These are phyloP conservation scores for Hypericum perforatum DNA, from an alignment of 345 rosid genomes.

Conservation along the genomic window DNA sequence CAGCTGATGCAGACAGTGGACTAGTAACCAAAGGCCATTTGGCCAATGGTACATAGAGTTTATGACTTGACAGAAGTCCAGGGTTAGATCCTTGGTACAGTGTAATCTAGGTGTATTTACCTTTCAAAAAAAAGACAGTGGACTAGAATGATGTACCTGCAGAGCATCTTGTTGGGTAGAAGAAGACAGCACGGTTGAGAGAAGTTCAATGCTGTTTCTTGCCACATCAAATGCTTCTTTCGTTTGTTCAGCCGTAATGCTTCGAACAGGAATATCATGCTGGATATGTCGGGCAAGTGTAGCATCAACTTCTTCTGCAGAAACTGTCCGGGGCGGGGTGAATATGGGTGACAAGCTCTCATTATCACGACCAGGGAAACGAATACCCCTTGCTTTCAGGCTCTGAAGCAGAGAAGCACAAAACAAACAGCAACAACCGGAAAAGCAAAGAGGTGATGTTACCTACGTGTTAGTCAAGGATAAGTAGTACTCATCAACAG, in stretches of 20 bases:
- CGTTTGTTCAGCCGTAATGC: slow-evolving; percentile 67
- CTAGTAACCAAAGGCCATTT: too few relatives aligned
- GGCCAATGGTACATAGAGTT: too few relatives aligned
- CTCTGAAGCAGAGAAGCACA: slow-evolving; percentile 32
- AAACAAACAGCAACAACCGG: slow-evolving; percentile 7
- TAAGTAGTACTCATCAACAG: neutral
- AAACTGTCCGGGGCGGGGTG: slow-evolving; percentile 75
- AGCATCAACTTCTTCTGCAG: slow-evolving; percentile 45
- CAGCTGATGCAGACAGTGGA: too few relatives aligned
- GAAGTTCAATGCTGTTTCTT: slow-evolving; percentile 82
- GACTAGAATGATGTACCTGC: too few relatives aligned
- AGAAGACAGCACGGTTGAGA: slow-evolving; percentile 65
- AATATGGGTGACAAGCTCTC: slow-evolving; percentile 95
- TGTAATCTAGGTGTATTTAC: too few relatives aligned
- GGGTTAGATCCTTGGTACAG: too few relatives aligned
- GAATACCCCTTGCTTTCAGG: slow-evolving; percentile 78
- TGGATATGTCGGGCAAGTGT: slow-evolving; percentile 42
- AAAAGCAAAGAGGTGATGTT: neutral
- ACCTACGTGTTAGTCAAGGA: slow-evolving; percentile 3
- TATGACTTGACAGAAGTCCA: too few relatives aligned
- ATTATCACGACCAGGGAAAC: slow-evolving; percentile 90
- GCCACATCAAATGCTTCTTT: slow-evolving; percentile 94
- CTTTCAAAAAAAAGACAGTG: too few relatives aligned
- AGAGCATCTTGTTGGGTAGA: slow-evolving; percentile 73
- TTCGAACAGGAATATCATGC: slow-evolving; percentile 44